Evolutionary conservation across 2,329 filamentous ascomycete genomes (phyloP).

Genomic region (Trichophyton verrucosum): DNA sequence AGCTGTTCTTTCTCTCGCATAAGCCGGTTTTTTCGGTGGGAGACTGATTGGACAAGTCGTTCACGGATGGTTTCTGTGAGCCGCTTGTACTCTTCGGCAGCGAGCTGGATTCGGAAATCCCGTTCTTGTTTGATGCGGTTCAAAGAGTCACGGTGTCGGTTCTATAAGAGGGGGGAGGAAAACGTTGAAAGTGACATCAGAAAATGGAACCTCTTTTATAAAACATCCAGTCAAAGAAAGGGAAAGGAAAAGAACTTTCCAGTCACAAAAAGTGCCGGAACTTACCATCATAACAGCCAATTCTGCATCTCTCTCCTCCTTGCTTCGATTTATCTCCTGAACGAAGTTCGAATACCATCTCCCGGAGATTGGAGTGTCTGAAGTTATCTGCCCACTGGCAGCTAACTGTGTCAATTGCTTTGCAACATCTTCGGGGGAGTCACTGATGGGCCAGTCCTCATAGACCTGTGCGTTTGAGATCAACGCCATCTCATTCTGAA

Average conservation of each 20-base stretch:
- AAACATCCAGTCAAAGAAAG: neutral
- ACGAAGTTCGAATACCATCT: slow-evolving; percentile 77
- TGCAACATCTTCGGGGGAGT: slow-evolving; percentile 52
- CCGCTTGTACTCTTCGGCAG: slow-evolving; percentile 50
- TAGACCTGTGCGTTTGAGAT: slow-evolving; percentile 80
- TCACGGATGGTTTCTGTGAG: slow-evolving; percentile 49
- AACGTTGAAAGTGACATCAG: neutral
- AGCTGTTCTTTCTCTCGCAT: slow-evolving; percentile 55
- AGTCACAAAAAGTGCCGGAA: slow-evolving; percentile 9
- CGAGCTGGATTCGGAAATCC: slow-evolving; percentile 48
- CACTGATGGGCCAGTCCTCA: slow-evolving; percentile 53
- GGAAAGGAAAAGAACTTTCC: neutral
- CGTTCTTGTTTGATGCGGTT: slow-evolving; percentile 45
- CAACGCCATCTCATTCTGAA: slow-evolving; percentile 82
- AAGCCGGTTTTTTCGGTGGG: slow-evolving; percentile 44
- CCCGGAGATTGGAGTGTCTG: slow-evolving; percentile 58
- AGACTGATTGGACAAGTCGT: slow-evolving; percentile 46
- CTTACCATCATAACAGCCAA: slow-evolving; percentile 69
- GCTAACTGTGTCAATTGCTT: slow-evolving; percentile 48
- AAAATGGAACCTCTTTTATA: neutral
- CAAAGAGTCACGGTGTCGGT: slow-evolving; percentile 44
- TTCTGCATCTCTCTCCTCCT: slow-evolving; percentile 77
- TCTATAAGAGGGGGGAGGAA: slow-evolving; percentile 27
- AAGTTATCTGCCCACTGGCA: slow-evolving; percentile 50
- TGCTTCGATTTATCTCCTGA: slow-evolving; percentile 71